Percentiles rank a stretch among this genome's conserved stretches.
These are phyloP conservation scores for Stachybotrys echinatus DNA, from an alignment of 2,329 filamentous ascomycete genomes.

Conservation along the genomic window DNA sequence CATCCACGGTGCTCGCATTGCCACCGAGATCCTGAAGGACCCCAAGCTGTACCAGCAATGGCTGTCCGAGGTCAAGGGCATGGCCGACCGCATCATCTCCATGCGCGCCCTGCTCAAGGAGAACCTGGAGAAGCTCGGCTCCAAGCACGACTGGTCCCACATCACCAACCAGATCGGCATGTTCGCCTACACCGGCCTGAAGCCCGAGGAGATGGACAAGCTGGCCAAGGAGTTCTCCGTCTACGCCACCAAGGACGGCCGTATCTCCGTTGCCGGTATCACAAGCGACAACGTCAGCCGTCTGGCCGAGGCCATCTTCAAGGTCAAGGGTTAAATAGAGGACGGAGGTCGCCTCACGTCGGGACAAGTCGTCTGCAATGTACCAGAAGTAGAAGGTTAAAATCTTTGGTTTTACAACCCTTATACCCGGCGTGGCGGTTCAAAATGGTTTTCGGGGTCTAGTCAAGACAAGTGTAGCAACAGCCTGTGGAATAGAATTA, in stretches of 20 bases:
- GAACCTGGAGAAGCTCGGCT: slow-evolving; percentile 91
- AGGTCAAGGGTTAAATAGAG: slow-evolving; percentile 61
- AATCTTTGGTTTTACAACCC: background rate
- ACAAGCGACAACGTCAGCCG: slow-evolving; percentile 73
- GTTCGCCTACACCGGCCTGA: slow-evolving; percentile 97
- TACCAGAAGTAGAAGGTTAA: background rate
- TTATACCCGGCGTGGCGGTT: background rate
- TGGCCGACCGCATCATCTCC: slow-evolving; percentile 98
- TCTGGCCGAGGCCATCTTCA: slow-evolving; percentile 78
- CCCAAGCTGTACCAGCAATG: slow-evolving; percentile 83
- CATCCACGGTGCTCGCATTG: slow-evolving; percentile 91
- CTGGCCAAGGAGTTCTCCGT: slow-evolving; percentile 95
- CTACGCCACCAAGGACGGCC: slow-evolving; percentile 90
- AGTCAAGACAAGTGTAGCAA: background rate
- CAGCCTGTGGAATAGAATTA: background rate
- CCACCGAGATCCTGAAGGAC: slow-evolving; percentile 85
- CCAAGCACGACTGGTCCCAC: slow-evolving; percentile 97
- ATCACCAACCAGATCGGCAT: slow-evolving; percentile 99
- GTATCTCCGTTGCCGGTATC: slow-evolving; percentile 82
- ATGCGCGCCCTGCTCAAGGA: slow-evolving; percentile 94
- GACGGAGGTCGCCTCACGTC: too few relatives aligned
- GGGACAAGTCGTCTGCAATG: background rate
- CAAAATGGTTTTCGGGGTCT: background rate
- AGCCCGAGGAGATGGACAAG: slow-evolving; percentile 81
- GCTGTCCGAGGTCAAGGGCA: slow-evolving; percentile 94